A percentile compares a stretch with the other conserved stretches of the same genome.
Evolutionary conservation across 306 rosid species (phyloP).

Genomic region (Luffa acutangula): DNA sequence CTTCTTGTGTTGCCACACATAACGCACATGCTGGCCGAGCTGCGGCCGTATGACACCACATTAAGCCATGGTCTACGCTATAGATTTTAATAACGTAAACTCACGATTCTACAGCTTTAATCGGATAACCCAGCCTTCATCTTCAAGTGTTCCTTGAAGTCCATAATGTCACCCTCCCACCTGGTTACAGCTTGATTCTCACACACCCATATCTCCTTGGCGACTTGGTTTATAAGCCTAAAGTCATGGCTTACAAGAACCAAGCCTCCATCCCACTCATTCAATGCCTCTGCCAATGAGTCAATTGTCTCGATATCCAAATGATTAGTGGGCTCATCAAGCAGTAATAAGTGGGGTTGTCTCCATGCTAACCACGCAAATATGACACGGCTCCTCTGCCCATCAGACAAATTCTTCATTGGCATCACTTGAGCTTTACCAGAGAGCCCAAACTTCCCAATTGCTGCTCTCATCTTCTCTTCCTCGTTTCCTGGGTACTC

Average conservation of each 20-base stretch:
- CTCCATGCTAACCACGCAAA: conserved; percentile 95
- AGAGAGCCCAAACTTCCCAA: conserved; percentile 81
- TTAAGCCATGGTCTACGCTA: conserved; percentile 6
- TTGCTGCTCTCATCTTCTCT: conserved; percentile 87
- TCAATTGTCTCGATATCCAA: conserved; percentile 96
- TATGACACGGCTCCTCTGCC: conserved; percentile 91
- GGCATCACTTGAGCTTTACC: conserved; percentile 99
- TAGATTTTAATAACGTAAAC: not conserved
- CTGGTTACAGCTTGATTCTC: conserved; percentile 73
- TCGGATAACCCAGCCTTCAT: conserved; percentile 65
- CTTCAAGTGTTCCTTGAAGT: conserved; percentile 74
- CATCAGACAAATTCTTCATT: conserved; percentile 90
- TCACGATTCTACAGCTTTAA: conserved; percentile 12
- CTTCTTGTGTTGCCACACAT: conserved; percentile 2
- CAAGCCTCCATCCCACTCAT: conserved; percentile 98
- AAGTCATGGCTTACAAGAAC: conserved; percentile 98
- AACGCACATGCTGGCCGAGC: conserved; percentile 6
- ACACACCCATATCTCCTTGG: conserved; percentile 94
- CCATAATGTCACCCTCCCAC: conserved; percentile 96
- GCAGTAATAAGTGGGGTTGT: conserved; percentile 80
- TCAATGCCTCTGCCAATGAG: conserved; percentile 88
- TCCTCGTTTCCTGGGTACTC: conserved; percentile 98
- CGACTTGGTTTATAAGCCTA: conserved; percentile 97
- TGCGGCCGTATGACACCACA: not conserved
- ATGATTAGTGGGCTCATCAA: conserved; percentile 96